These are phyloP conservation scores for Chrysanthemum lavandulifolium DNA, from an alignment of 129 eudicot genomes.

Conservation along the genomic window DNA sequence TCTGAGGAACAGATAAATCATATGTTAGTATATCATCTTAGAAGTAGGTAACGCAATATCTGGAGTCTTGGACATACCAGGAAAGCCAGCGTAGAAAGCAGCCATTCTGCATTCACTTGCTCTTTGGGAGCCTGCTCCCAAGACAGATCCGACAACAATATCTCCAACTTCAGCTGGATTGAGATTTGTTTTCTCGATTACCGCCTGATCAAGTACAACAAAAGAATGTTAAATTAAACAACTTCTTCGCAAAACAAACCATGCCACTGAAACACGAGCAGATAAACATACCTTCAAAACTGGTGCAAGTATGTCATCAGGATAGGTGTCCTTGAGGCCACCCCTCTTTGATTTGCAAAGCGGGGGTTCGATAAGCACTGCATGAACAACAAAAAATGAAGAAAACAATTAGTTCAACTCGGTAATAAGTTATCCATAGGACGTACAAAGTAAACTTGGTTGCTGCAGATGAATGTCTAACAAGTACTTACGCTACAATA, in stretches of 20 bases:
- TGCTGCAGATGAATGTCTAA: neutral
- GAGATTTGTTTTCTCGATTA: too few relatives aligned
- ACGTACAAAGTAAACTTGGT: neutral
- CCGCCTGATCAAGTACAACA: too few relatives aligned
- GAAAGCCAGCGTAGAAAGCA: slow-evolving; percentile 98
- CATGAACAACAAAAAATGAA: slow-evolving; percentile 8
- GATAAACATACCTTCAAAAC: slow-evolving; percentile 41
- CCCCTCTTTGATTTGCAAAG: slow-evolving; percentile 90
- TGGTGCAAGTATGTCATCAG: slow-evolving; percentile 84
- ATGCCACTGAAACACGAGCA: neutral
- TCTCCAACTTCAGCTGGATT: too few relatives aligned
- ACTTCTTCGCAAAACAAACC: neutral
- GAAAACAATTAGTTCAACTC: neutral
- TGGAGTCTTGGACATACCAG: slow-evolving; percentile 46
- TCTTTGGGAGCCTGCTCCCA: slow-evolving; percentile 91
- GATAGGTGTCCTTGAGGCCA: slow-evolving; percentile 86
- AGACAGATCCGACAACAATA: slow-evolving; percentile 23
- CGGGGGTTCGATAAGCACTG: slow-evolving; percentile 79
- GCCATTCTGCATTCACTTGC: slow-evolving; percentile 98
- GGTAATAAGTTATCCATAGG: neutral
- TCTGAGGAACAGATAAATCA: slow-evolving; percentile 41
- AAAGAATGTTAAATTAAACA: neutral
- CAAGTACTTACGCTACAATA: neutral
- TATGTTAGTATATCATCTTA: neutral
- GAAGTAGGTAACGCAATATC: neutral